These are phyloP conservation scores for Yamadazyma conglobata DNA, from an alignment of 1,139 yeast species.

Conservation along the genomic window DNA sequence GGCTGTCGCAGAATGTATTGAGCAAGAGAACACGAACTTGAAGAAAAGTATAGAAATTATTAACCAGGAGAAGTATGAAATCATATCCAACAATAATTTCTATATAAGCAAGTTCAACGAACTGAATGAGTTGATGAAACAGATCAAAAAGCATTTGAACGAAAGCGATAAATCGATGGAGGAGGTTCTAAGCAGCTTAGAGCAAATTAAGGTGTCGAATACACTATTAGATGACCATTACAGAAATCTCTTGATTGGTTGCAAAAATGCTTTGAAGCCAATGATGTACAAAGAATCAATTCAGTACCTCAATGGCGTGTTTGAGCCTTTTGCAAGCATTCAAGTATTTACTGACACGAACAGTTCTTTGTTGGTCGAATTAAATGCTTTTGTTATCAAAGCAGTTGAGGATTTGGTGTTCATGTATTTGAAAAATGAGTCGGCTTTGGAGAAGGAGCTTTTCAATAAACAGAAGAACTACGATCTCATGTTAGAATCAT, in stretches of 20 bases:
- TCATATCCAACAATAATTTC: constrained; percentile 9
- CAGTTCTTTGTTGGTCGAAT: constrained; percentile 12
- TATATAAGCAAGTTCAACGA: constrained; percentile 8
- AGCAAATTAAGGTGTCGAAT: constrained; percentile 7
- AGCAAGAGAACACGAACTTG: too few species aligned
- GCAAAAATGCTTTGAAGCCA: constrained; percentile 14
- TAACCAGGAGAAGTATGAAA: constrained; percentile 7
- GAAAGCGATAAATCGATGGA: constrained; percentile 3
- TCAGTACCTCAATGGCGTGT: constrained; percentile 13
- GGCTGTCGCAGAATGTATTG: too few species aligned
- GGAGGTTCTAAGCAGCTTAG: background rate
- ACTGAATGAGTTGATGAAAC: constrained; percentile 1
- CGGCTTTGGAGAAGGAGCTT: constrained; percentile 17
- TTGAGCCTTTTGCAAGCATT: constrained; percentile 11
- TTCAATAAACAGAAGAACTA: constrained; percentile 12
- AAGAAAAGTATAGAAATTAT: constrained; percentile 1
- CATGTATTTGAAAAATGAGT: constrained; percentile 18
- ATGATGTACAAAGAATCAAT: constrained; percentile 21
- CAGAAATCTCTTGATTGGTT: constrained; percentile 6
- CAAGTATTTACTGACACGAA: constrained; percentile 13
- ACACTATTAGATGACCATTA: constrained; percentile 7
- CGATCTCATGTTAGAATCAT: constrained; percentile 12
- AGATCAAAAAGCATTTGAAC: background rate
- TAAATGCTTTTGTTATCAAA: constrained; percentile 15
- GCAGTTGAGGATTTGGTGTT: constrained; percentile 21